Evolutionary conservation across 176 grass and related monocot species (phyloP).

Genomic region (Pharus latifolius): DNA sequence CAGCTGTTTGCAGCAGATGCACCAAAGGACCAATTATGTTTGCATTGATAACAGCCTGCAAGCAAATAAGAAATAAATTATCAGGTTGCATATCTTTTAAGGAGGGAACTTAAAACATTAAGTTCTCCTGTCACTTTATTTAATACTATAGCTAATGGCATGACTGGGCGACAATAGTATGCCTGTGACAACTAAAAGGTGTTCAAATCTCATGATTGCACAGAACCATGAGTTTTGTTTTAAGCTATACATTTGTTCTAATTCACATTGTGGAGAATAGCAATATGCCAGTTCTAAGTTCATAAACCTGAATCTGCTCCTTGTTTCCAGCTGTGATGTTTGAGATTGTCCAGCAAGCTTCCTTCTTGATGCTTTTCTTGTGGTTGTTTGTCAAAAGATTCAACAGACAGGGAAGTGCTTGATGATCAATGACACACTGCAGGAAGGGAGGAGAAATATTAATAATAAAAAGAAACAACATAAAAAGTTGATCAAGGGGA

Average conservation of each 20-base stretch:
- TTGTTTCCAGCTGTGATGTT: slow-evolving; percentile 66
- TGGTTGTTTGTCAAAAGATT: slow-evolving; percentile 44
- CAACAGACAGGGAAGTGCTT: slow-evolving; percentile 40
- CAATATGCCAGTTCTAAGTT: neutral
- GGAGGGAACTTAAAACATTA: no score
- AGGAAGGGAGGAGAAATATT: neutral
- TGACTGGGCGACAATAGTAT: no score
- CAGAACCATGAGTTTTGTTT: neutral
- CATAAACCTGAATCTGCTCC: slow-evolving; percentile 57
- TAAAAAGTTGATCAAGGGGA: neutral
- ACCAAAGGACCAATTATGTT: slow-evolving; percentile 36
- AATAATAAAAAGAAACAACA: neutral
- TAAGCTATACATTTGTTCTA: neutral
- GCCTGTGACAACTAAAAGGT: neutral
- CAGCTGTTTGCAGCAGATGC: slow-evolving; percentile 20
- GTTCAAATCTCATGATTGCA: neutral
- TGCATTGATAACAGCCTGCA: slow-evolving; percentile 40
- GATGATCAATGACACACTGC: slow-evolving; percentile 46
- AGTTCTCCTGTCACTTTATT: no score
- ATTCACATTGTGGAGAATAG: neutral
- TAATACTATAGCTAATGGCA: no score
- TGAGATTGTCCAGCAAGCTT: slow-evolving; percentile 62
- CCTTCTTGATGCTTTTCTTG: slow-evolving; percentile 49
- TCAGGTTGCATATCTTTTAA: neutral
- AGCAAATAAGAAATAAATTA: neutral